A percentile compares a stretch with the other conserved stretches of the same genome.
phyloP scores from a whole-genome alignment of 257 asterid species.

The Apocynum venetum region DNA sequence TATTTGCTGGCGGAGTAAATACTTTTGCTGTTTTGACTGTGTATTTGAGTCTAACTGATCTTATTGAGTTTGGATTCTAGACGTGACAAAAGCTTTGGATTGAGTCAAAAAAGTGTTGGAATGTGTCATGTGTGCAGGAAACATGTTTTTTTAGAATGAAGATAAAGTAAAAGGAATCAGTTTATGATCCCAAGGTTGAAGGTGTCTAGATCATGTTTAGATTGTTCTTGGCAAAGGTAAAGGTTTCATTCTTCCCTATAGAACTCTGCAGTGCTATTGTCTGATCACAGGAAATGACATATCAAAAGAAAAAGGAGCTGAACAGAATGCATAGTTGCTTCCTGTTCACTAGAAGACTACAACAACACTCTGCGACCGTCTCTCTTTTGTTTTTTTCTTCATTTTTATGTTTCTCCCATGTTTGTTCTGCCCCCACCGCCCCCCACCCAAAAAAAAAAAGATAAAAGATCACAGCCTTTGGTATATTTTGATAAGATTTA shows the following conservation, averaged over 20 bases:
- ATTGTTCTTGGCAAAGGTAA: conserved; percentile 6
- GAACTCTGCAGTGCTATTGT: background rate
- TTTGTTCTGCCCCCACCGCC: too few relatives aligned
- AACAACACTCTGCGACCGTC: too few relatives aligned
- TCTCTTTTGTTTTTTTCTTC: background rate
- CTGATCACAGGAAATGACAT: conserved; percentile 5
- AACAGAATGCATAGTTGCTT: background rate
- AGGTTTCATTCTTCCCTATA: conserved; percentile 3
- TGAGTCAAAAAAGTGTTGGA: conserved; percentile 21
- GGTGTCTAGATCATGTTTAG: conserved; percentile 13
- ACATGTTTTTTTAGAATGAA: conserved; percentile 22
- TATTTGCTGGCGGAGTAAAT: conserved; percentile 26
- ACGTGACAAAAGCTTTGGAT: conserved; percentile 27
- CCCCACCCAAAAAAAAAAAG: too few relatives aligned
- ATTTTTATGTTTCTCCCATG: too few relatives aligned
- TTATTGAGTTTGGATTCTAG: conserved; percentile 14
- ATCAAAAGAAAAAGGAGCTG: background rate
- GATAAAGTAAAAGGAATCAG: conserved; percentile 28
- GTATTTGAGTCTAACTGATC: conserved; percentile 1
- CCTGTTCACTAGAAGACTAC: background rate
- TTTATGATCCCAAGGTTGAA: conserved; percentile 26
- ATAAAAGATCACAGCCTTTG: too few relatives aligned
- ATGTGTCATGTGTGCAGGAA: conserved; percentile 22
- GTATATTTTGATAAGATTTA: too few relatives aligned
- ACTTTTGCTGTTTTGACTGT: background rate